phyloP scores from a whole-genome alignment of 2,329 filamentous ascomycete genomes.

The Aspergillus udagawae region DNA sequence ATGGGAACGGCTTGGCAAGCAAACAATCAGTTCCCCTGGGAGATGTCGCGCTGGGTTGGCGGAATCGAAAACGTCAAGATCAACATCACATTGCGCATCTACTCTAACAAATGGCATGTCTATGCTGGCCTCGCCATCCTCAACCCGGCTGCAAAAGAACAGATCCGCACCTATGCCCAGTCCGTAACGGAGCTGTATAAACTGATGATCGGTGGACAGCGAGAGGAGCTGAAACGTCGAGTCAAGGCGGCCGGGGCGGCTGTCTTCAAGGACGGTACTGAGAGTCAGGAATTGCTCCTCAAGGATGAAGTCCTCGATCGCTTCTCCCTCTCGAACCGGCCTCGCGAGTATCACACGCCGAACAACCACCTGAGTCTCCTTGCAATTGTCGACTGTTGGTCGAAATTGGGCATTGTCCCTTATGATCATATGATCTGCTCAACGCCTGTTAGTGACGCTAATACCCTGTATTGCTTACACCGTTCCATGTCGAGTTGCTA shows the following conservation, averaged over 20 bases:
- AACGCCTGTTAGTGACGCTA: slow-evolving; percentile 61
- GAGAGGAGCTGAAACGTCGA: slow-evolving; percentile 66
- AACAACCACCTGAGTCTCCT: slow-evolving; percentile 94
- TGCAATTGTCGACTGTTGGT: slow-evolving; percentile 99
- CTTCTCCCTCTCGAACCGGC: slow-evolving; percentile 73
- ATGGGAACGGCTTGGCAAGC: slow-evolving; percentile 99
- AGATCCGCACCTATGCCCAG: slow-evolving; percentile 90
- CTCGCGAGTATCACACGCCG: slow-evolving; percentile 61
- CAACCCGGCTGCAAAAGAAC: slow-evolving; percentile 85
- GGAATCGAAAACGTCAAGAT: slow-evolving; percentile 99
- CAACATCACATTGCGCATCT: slow-evolving; percentile 95
- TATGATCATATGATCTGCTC: slow-evolving; percentile 99
- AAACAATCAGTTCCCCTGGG: slow-evolving; percentile 94
- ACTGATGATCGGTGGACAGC: slow-evolving; percentile 85
- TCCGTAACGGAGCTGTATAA: slow-evolving; percentile 94
- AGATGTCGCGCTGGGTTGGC: slow-evolving; percentile 88
- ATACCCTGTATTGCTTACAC: not conserved
- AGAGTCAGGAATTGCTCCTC: slow-evolving; percentile 64
- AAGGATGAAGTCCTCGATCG: slow-evolving; percentile 78
- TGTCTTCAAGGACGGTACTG: slow-evolving; percentile 56
- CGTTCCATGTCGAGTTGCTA: not conserved
- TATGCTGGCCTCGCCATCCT: slow-evolving; percentile 96
- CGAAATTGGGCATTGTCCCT: slow-evolving; percentile 83
- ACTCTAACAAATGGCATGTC: slow-evolving; percentile 98
- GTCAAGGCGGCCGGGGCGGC: slow-evolving; percentile 75